A percentile compares a stretch with the other conserved stretches of the same genome.
Conservation (phyloP, 495 filamentous ascomycete species). For the Cercophora sp. region DNA sequence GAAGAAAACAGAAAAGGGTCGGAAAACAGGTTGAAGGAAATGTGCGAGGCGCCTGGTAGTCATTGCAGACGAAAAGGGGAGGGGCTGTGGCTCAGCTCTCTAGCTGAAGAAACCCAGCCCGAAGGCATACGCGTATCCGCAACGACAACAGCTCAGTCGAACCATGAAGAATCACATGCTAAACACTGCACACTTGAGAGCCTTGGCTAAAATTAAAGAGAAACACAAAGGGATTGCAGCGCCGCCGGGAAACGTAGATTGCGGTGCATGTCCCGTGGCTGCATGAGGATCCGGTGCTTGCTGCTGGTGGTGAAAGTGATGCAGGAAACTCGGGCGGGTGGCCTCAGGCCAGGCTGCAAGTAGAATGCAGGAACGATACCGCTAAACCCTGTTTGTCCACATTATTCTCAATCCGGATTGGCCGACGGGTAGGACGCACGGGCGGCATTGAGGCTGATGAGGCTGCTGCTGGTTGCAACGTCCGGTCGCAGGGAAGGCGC, state of each 20-base stretch:
- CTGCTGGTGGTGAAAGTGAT: neutral
- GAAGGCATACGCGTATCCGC: too few species aligned
- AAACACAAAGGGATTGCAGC: neutral
- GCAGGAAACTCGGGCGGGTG: constrained; percentile 4
- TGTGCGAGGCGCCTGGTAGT: too few species aligned
- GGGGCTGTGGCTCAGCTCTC: constrained; percentile 3
- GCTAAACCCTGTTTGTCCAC: neutral
- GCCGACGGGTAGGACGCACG: neutral
- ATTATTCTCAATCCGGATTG: neutral
- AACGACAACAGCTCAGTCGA: too few species aligned
- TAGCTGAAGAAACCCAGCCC: too few species aligned
- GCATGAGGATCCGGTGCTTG: too few species aligned
- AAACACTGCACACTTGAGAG: too few species aligned
- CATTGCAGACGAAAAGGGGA: neutral
- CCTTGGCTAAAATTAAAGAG: neutral
- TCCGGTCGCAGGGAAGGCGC: constrained; percentile 6
- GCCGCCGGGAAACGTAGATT: neutral
- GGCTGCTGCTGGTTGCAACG: neutral
- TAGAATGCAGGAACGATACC: constrained; percentile 4
- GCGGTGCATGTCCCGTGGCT: too few species aligned
- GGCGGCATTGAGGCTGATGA: neutral
- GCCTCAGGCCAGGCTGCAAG: constrained; percentile 15
- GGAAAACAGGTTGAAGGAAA: neutral
- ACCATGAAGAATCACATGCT: too few species aligned
- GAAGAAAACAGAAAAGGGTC: neutral